Evolutionary conservation across 441 rosid genomes (phyloP).

Genomic region (Gossypium davidsonii): DNA sequence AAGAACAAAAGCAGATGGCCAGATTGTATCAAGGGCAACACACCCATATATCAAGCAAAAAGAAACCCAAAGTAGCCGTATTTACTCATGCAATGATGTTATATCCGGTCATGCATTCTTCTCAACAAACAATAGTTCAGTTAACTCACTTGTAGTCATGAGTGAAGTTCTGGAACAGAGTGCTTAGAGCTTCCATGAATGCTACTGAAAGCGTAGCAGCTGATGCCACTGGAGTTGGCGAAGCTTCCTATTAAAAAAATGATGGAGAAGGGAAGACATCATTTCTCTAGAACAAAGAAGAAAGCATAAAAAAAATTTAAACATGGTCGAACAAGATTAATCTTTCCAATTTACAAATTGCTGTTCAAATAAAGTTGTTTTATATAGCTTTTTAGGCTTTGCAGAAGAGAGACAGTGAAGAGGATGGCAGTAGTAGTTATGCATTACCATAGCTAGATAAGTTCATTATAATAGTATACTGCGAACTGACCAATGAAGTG

Average conservation of each 20-base stretch:
- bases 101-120: conserved; percentile 9
- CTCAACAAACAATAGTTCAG: conserved; percentile 8
- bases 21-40: neutral
- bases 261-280: neutral
- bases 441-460: neutral
- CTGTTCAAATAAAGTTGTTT: neutral
- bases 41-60: neutral
- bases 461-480: neutral
- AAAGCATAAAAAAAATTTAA: neutral
- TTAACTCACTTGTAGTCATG: conserved; percentile 79
- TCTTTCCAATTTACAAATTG: neutral
- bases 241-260: conserved; percentile 65
- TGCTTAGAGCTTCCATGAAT: conserved; percentile 89
- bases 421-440: neutral
- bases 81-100: conserved; percentile 4
- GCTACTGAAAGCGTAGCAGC: conserved; percentile 94
- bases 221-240: conserved; percentile 86
- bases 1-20: neutral
- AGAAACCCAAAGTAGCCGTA: neutral
- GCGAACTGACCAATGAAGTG: neutral
- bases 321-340: neutral
- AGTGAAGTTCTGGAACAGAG: conserved; percentile 66
- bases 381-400: neutral
- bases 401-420: neutral
- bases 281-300: neutral